These are phyloP conservation scores for Eucalyptus sideroxylon DNA, from an alignment of 345 rosid genomes.

Conservation along the genomic window DNA sequence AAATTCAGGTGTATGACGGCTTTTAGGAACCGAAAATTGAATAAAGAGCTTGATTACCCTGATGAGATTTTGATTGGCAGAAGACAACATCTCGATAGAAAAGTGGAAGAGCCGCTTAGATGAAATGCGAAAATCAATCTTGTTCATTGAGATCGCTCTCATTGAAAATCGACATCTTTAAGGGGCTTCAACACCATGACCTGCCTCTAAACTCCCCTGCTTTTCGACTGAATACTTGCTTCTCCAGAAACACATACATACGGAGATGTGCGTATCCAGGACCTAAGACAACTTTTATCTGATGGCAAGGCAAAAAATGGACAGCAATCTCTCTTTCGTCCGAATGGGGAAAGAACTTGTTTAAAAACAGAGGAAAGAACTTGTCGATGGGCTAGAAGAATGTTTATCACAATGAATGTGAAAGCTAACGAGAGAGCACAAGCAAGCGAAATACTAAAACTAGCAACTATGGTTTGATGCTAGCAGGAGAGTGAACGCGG, in stretches of 20 bases:
- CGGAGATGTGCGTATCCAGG: background rate
- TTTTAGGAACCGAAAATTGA: background rate
- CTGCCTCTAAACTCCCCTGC: background rate
- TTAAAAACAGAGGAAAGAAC: background rate
- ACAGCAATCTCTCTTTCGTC: background rate
- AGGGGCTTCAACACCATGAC: background rate
- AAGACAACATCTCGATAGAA: background rate
- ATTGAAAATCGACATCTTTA: background rate
- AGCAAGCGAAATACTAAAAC: background rate
- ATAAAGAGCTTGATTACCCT: background rate
- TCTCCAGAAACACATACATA: background rate
- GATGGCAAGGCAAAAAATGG: background rate
- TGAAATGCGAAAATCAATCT: background rate
- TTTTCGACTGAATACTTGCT: background rate
- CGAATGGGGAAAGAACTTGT: background rate
- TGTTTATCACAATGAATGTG: background rate
- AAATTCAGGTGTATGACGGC: background rate
- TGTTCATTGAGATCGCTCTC: background rate
- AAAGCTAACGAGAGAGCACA: background rate
- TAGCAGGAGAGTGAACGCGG: background rate
- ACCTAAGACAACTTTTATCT: background rate
- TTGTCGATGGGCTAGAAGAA: background rate
- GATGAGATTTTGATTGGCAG: background rate
- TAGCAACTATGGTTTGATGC: background rate
- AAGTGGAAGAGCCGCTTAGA: background rate